Evolutionary conservation across 2,329 filamentous ascomycete species (phyloP), one percentile per base, ranked within the genome.

Genomic region (Colletotrichum tanaceti): DNA sequence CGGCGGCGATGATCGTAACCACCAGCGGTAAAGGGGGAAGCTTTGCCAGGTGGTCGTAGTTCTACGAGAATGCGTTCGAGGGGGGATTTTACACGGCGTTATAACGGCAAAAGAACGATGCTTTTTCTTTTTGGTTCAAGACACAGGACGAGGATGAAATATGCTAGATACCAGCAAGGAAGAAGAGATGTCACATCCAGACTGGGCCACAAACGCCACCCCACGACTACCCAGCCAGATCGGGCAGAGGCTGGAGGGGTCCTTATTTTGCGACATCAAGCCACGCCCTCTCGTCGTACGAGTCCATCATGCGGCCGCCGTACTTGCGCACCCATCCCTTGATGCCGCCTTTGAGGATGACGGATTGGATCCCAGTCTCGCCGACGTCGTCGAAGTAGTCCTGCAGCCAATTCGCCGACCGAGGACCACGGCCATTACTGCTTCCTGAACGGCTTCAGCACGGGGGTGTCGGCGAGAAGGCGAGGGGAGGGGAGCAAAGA

Each of bases 371-470:
- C 5, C 75, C 73, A 10, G 77, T 79, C 24, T 81, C 81, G n/a
- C 77, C 77, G 47, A 83, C 74, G 24, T 84, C 80, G 52, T 83
- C 73, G 62, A 88, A 79, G 73, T 87, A 85, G 72, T 88, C 86
- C 68, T 86, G 83, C 78, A 89, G 82, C 86, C 86, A 88, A 10
- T 79, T 80, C 35, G 86, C 85, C 55, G 82, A 86, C 43, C 85
- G 79, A 32, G 82, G 84, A 4, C 85, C 86, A 44, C 85, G 81
- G 20, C 83, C 83, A 28, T 74, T 79, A 3, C 83, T 86, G 68
- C 85, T 86, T 24, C 84, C 86, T 87, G 59, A 24, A 22, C 50
- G 49, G 54, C 57, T 44, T 66, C 44, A 70, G 59, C 62, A 32
- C 10, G 53, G 28, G 41, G 16, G 20, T 9, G 3, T 7, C 3